A percentile compares a stretch with the other conserved stretches of the same genome.
phyloP scores from a whole-genome alignment of 106 monocot genomes.

The Dioscorea zingiberensis region DNA sequence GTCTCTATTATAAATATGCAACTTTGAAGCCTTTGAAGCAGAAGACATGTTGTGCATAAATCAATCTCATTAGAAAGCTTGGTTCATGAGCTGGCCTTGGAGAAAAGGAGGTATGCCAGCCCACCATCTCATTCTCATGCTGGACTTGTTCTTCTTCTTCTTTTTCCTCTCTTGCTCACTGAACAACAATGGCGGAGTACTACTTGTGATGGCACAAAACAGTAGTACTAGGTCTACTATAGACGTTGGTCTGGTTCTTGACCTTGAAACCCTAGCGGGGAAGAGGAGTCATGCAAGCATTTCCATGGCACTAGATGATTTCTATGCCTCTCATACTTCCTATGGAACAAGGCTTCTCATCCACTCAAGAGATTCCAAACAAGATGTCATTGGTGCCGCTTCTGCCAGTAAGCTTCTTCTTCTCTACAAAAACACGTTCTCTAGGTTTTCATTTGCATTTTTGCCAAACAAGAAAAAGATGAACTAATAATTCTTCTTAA shows the following conservation, averaged over 20 bases:
- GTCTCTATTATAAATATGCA: too few relatives aligned
- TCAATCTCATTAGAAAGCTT: too few relatives aligned
- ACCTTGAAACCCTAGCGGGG: slow-evolving; percentile 9
- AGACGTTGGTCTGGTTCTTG: slow-evolving; percentile 22
- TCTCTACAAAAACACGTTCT: too few relatives aligned
- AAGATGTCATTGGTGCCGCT: slow-evolving; percentile 23
- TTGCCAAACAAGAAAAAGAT: too few relatives aligned
- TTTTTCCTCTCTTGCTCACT: not conserved
- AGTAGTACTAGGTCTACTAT: not conserved
- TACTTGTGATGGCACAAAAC: not conserved
- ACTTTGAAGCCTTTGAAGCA: too few relatives aligned
- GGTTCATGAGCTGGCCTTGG: not conserved
- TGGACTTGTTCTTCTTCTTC: not conserved
- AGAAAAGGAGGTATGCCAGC: not conserved
- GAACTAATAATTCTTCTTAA: too few relatives aligned
- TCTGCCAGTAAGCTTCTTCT: slow-evolving; percentile 29
- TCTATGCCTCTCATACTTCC: slow-evolving; percentile 29
- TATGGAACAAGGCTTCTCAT: slow-evolving; percentile 34
- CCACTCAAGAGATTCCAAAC: slow-evolving; percentile 27
- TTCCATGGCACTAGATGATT: slow-evolving; percentile 50
- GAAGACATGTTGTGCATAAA: too few relatives aligned
- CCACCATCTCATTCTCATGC: not conserved
- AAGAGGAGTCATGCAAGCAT: slow-evolving; percentile 25
- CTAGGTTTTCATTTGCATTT: too few relatives aligned
- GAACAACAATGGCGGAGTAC: not conserved